Conservation (phyloP, 345 rosid genomes). For the Pistacia integerrima region DNA sequence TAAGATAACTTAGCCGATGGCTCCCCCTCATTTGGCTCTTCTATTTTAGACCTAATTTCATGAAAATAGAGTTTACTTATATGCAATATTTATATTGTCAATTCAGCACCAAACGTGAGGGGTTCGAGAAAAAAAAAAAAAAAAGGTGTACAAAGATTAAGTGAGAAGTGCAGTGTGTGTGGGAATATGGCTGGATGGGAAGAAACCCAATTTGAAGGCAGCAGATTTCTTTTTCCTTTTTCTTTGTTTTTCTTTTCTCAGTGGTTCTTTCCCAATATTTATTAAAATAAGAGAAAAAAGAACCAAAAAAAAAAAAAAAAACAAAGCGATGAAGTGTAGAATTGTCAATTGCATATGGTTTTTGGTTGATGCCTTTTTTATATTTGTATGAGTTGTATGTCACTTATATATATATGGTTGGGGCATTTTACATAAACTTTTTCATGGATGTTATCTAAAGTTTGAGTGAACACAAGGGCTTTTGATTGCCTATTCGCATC, state of each 20-base stretch:
- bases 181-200: not conserved
- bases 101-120: slow-evolving; percentile 1
- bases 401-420: too few species aligned
- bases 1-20: slow-evolving; percentile 19
- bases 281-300: not conserved
- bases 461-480: too few species aligned
- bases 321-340: not conserved
- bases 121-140: not conserved
- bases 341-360: not conserved
- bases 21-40: not conserved
- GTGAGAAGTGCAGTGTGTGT: not conserved
- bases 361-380: not conserved
- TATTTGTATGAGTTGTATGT: not conserved
- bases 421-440: too few species aligned
- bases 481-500: too few species aligned
- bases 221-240: not conserved
- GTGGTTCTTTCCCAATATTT: not conserved
- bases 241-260: not conserved
- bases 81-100: not conserved
- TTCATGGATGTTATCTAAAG: too few species aligned
- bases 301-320: not conserved
- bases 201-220: not conserved
- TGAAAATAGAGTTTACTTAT: not conserved
- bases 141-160: slow-evolving; percentile 2
- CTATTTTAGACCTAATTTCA: not conserved